Evolutionary conservation across 495 filamentous ascomycete genomes (phyloP), one percentile per base, ranked within the genome.

Genomic region (Penicillium cinerascens): DNA sequence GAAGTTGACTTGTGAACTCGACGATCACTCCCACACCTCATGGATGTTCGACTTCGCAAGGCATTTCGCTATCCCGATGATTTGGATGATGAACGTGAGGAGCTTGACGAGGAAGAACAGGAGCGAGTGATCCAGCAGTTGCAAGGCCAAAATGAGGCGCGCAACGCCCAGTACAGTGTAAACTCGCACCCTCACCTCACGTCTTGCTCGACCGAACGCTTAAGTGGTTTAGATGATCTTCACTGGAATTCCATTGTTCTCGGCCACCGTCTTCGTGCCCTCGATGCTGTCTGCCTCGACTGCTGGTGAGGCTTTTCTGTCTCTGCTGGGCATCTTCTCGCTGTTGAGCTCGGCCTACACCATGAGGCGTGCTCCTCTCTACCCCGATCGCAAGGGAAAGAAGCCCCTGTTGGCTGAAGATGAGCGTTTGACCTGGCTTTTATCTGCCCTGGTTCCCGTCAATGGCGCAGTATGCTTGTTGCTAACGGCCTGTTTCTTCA

Each of bases 41-140:
- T 81, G 78, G 67, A 72, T 20, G 65, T 82, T 38, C 77, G 82
- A 49, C 66, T 87, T 43, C 79, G 86, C 15, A 79, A 74, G 44
- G 81, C 80, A 15, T 87, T 87, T 66, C 78, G 73, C 11, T 87
- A 87, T 72, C 79, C 81, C 6, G 66, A 73, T 37, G 81, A 83
- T 59, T 71, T 72, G 9, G 73, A 74, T 47, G 67, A 73, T 39
- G 71, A 62, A 1, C 75, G 76, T 17, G 73, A 80, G 51, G 76
- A 83, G 49, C 58, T 85, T 27, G 85, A 87, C 55, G 86, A 87
- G 62, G 77, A 87, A 78, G 85, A 91, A 63, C 89, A 93, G 73
- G 88, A 91, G 59, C 65, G 70, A 43, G 69, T 91, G 0, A 91
- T 93, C 55, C 50, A 62, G 10, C 58, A 68, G 52, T 77, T 92